These are phyloP conservation scores for Yamadazyma olivae DNA, from an alignment of 805 yeast genomes.

Conservation along the genomic window DNA sequence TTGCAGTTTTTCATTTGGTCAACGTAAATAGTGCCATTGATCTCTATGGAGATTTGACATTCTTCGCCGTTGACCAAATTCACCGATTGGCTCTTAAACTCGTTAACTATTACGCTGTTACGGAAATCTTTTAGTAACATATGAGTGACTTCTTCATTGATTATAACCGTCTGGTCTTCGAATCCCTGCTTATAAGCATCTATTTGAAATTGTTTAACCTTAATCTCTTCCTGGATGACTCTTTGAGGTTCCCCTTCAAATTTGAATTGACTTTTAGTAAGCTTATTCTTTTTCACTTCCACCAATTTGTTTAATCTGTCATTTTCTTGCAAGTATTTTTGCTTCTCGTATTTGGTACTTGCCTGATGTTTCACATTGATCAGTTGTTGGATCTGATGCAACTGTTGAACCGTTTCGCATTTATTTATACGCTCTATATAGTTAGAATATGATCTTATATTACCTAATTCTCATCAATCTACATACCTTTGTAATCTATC, in stretches of 20 bases:
- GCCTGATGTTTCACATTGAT: neutral
- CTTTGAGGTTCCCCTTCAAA: conserved; percentile 30
- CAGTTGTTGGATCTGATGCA: neutral
- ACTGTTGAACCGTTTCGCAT: neutral
- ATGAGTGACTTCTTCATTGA: conserved; percentile 1
- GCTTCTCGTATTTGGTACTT: conserved; percentile 17
- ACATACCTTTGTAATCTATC: too few species aligned
- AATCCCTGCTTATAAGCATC: conserved; percentile 2
- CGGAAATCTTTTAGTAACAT: conserved; percentile 2
- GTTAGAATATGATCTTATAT: too few species aligned
- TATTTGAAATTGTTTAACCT: neutral
- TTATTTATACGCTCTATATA: neutral
- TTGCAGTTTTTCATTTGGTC: conserved; percentile 18
- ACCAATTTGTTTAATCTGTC: conserved; percentile 18
- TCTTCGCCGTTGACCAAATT: conserved; percentile 18
- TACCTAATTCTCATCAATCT: too few species aligned
- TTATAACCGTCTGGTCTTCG: neutral
- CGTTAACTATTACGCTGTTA: conserved; percentile 4
- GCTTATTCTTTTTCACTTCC: conserved; percentile 16
- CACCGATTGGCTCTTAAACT: conserved; percentile 17
- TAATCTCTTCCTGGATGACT: neutral
- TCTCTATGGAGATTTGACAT: conserved; percentile 15
- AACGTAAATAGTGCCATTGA: conserved; percentile 30
- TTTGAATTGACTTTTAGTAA: conserved; percentile 16
- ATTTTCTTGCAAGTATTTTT: conserved; percentile 17